Base-by-base conservation (phyloP, 805 yeast species). In the Komagataella populi region DNA sequence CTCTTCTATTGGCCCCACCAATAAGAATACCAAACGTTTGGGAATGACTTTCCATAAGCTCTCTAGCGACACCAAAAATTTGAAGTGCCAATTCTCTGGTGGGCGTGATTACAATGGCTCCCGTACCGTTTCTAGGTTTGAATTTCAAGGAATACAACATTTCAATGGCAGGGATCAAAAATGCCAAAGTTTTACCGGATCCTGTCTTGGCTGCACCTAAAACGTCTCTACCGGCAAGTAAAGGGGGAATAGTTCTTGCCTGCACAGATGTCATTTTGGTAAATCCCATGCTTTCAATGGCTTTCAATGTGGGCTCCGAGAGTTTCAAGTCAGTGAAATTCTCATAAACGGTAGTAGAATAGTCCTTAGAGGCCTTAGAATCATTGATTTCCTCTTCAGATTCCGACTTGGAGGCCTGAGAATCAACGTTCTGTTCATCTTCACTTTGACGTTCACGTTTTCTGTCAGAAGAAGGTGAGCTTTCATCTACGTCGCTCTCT, bases 141-240 rank as follows among this genome's bases (percentile, higher is more conserved):
- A 90, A 93, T 65, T 85, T 88, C 61, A 93, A 76, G 16, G 96
- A 82, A 63, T 90, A 85, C 51, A 93, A 74, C 70, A 89, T 71
- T 70, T 93, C 99, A 56, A 93, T 84, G 36, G 99, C 99, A 12
- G 99, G 99, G 54, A 93, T 77, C 62, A 93, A 72, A 60, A 93
- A 93, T 7, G 99, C 98, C 55, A 95, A 71, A 0, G 99, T 93
- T 71, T 93, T 93, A 65, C 99, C 99, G 1, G 97, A 89, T 51
- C 99, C 99, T 2, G 99, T 93, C 70, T 90, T 91, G 52, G 99
- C 99, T n/a, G 99, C 99, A 58, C 99, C 99, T 51, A 93, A 75
- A 18, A 95, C 98, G 69, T 93, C 99, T 59, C 91, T 80, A 47
- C 99, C 99, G 1, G 98, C 97, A 56, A 95, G 70, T 55, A 93